Percentiles rank a stretch among this genome's conserved stretches.
phyloP scores from a whole-genome alignment of 345 rosid species.

The Boechera stricta region DNA sequence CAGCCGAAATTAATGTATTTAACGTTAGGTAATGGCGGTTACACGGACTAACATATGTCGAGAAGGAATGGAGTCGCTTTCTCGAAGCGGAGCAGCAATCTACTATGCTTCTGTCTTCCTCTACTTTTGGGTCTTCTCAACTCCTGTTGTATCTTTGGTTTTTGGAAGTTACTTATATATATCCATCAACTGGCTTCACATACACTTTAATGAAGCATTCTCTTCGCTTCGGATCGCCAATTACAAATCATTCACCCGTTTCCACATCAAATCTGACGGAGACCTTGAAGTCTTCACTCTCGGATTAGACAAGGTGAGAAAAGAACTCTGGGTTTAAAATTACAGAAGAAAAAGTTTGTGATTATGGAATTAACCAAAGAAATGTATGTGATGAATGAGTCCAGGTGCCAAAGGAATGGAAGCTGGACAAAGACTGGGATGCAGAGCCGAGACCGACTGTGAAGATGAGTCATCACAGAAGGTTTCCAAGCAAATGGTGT shows the following conservation, averaged over 20 bases:
- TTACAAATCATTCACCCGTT: slow-evolving; percentile 89
- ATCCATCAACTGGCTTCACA: slow-evolving; percentile 90
- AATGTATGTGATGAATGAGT: slow-evolving; percentile 15
- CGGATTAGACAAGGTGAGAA: slow-evolving; percentile 83
- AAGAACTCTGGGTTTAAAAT: neutral
- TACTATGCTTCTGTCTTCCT: slow-evolving; percentile 91
- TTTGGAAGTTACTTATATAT: slow-evolving; percentile 93
- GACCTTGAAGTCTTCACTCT: slow-evolving; percentile 92
- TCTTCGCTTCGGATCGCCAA: slow-evolving; percentile 95
- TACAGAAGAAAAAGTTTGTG: neutral
- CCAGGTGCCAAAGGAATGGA: slow-evolving; percentile 89
- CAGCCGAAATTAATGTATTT: neutral
- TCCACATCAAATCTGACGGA: slow-evolving; percentile 73
- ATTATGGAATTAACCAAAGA: slow-evolving; percentile 7
- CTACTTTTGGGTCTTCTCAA: slow-evolving; percentile 97
- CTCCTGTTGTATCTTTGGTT: slow-evolving; percentile 88
- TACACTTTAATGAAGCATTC: slow-evolving; percentile 97
- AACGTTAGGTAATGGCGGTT: slow-evolving; percentile 84
- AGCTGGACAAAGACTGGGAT: slow-evolving; percentile 80
- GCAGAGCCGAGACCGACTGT: slow-evolving; percentile 55
- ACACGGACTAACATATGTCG: slow-evolving; percentile 81
- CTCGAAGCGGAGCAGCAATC: slow-evolving; percentile 78
- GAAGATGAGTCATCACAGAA: slow-evolving; percentile 65
- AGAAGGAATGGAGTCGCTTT: slow-evolving; percentile 69
- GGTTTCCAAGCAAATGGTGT: slow-evolving; percentile 83